These are phyloP conservation scores for Austroboletus niveus DNA, from an alignment of 1,284 basidiomycete species.

Conservation along the genomic window DNA sequence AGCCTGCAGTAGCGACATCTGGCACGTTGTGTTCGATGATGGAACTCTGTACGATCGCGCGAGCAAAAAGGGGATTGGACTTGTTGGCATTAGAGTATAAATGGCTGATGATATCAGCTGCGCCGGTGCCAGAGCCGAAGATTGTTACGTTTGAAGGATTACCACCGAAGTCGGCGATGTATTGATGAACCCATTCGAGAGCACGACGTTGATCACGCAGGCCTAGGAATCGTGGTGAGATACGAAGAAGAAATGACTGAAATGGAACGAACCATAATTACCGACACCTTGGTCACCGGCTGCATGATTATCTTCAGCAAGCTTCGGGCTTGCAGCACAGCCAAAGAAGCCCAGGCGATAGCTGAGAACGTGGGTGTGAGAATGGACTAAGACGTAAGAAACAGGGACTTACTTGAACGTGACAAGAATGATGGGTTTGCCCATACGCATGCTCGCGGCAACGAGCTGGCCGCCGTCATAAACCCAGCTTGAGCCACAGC, in stretches of 20 bases:
- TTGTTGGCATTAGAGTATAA: constrained; percentile 65
- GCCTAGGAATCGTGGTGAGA: constrained; percentile 37
- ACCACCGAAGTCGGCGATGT: constrained; percentile 69
- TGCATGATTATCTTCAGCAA: constrained; percentile 62
- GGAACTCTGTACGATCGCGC: constrained; percentile 66
- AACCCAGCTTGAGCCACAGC: constrained; percentile 72
- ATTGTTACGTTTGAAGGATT: constrained; percentile 69
- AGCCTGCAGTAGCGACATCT: constrained; percentile 57
- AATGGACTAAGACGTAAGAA: constrained; percentile 17
- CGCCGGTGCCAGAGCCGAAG: constrained; percentile 69
- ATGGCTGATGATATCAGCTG: constrained; percentile 69
- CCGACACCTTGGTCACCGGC: constrained; percentile 69
- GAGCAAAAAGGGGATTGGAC: constrained; percentile 55
- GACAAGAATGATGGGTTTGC: constrained; percentile 66
- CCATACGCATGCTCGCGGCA: constrained; percentile 55
- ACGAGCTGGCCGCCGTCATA: constrained; percentile 71
- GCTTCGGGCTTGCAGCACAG: constrained; percentile 60
- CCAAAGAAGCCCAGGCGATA: constrained; percentile 75
- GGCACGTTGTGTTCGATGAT: constrained; percentile 60
- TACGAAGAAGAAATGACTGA: background rate
- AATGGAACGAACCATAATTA: constrained; percentile 58
- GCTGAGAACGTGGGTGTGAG: constrained; percentile 36
- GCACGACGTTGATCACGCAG: constrained; percentile 68
- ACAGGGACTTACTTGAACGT: constrained; percentile 64
- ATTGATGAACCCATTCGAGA: constrained; percentile 66